Base-by-base conservation (phyloP, 129 eudicot genomes). In the Sambucus nigra region DNA sequence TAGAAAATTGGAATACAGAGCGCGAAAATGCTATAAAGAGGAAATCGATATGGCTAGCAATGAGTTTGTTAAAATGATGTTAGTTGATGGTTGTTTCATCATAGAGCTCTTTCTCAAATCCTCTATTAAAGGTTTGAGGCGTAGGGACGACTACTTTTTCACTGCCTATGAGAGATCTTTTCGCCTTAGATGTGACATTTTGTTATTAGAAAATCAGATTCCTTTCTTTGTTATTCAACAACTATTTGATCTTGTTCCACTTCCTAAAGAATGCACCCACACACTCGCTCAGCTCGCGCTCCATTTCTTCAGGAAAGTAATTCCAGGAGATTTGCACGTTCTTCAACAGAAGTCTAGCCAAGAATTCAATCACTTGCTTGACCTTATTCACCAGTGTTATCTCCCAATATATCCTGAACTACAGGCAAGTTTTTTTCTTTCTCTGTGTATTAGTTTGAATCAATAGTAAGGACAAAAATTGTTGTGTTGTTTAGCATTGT, bases 121-220 rank as follows among this genome's bases (percentile, higher is more conserved):
- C 20, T 50, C 69, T 8, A 44, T 78, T 50, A 75, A 39, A 70
- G 76, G 73, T 26, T 57, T 76, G 28, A 58, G 84, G 31, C 83
- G 92, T 31, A 75, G 81, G 57, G 91, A 81, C 15, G 95, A 86
- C 22, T 69, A 72, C 9, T 66, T 65, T 51, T 75, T 81, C 9
- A 59, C 39, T n/a, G 23, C 67, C 13, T 35, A 47, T 17, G 73
- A 75, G 3, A 50, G 16, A 23, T 53, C 78, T 23, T 63, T 27
- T 50, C 62, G 24, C 12, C 35, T 86, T 33, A 78, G 81, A 54
- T 67, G 65, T 38, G 95, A 86, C 67, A 16, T 86, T 54, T 61
- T 81, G 39, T 65, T 86, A 64, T 80, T 77, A 2, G 87, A 86
- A 58, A 86, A 86, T 15, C 95, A 86, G 33, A 64, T 86, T 27